Base-by-base conservation (phyloP, 1,139 yeast genomes). In the Waltiozyma sp. region DNA sequence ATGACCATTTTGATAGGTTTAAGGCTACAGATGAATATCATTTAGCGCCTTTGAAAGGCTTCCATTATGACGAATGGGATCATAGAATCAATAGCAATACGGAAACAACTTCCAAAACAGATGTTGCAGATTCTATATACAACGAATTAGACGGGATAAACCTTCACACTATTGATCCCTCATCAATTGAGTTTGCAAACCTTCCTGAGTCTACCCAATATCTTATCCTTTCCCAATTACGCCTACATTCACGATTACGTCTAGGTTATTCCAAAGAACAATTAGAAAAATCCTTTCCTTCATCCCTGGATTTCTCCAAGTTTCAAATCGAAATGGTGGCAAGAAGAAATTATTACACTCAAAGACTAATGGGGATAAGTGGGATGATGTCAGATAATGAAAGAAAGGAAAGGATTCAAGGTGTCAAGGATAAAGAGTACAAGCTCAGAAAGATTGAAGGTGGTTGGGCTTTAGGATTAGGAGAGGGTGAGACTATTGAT, bases 231-330 rank as follows among this genome's bases (percentile, higher is more conserved):
- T 86, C 91, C 11, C 87, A 87, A 45, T 73, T 94, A 18, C 63
- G 99, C 44, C 65, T 88, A 33, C 73, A 87, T 49, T 89, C 97
- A 0, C 67, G 99, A 45, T 72, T 93, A 59, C 78, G 99, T 65
- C 82, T 93, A 95, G 99, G 99, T 0, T 87, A 83, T 57, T 72
- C 89, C 0, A 86, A 87, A 47, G 91, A 85, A 15, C 96, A 93
- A 56, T 65, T 93, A 26, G 85, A 86, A 50, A 67, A 73, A 4
- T 65, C 87, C 46, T 93, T 91, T 54, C 93, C 96, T 0, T 72
- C 85, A 55, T 76, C 88, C 44, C 73, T 86, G 77, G 96, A 88
- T 47, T 93, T 93, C 56, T 88, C 96, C 16, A 80, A 75, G 54
- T 93, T 93, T 60, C 99, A 93, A 60, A 85, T 93, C 48, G 80